These are phyloP conservation scores for Amphichorda felina DNA, from an alignment of 2,329 filamentous ascomycete genomes.

Conservation along the genomic window DNA sequence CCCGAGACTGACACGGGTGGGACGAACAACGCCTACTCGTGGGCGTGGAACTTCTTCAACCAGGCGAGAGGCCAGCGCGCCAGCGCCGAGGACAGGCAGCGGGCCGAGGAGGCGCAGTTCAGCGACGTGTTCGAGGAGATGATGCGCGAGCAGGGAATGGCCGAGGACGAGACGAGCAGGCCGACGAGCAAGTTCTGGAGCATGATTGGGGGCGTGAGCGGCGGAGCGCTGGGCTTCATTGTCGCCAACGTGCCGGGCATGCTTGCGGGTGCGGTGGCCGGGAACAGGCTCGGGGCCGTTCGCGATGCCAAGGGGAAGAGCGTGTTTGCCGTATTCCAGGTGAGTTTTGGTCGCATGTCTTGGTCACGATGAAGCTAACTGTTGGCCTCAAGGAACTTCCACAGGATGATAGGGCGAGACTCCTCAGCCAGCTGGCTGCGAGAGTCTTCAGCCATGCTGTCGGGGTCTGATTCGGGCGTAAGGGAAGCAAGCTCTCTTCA, in stretches of 20 bases:
- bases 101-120: slow-evolving; percentile 69
- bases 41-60: slow-evolving; percentile 57
- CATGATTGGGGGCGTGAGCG: slow-evolving; percentile 72
- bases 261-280: slow-evolving; percentile 81
- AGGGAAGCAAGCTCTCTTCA: not conserved
- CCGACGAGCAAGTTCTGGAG: slow-evolving; percentile 74
- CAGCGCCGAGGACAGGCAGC: slow-evolving; percentile 25
- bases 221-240: slow-evolving; percentile 88
- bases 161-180: slow-evolving; percentile 49
- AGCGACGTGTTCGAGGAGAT: slow-evolving; percentile 82
- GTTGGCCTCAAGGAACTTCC: slow-evolving; percentile 55
- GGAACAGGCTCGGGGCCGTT: slow-evolving; percentile 82
- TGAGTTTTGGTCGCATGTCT: slow-evolving; percentile 13
- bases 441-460: slow-evolving; percentile 79
- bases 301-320: slow-evolving; percentile 88
- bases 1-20: slow-evolving; percentile 26
- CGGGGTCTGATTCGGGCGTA: slow-evolving; percentile 27
- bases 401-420: slow-evolving; percentile 64
- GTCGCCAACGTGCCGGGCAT: slow-evolving; percentile 84
- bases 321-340: slow-evolving; percentile 79
- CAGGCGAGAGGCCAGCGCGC: slow-evolving; percentile 8
- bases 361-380: not conserved
- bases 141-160: slow-evolving; percentile 77
- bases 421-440: slow-evolving; percentile 74
- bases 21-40: slow-evolving; percentile 50